Conservation (phyloP, 2,329 filamentous ascomycete genomes). For the Colletotrichum phormii region DNA sequence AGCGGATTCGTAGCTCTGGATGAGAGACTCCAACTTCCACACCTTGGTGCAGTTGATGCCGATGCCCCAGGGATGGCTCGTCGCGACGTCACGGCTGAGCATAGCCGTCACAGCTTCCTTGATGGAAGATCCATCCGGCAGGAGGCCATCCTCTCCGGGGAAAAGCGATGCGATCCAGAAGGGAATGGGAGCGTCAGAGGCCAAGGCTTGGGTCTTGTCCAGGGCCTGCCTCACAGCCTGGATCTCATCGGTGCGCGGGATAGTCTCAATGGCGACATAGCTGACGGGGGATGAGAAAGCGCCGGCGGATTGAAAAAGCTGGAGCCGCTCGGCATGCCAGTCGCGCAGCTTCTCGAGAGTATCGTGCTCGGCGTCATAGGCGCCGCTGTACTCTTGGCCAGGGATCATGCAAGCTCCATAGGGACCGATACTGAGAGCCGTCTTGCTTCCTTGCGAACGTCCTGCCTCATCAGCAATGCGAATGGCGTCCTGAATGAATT, state of each 20-base stretch:
- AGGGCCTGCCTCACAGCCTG: conserved; percentile 63
- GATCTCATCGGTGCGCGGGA: conserved; percentile 73
- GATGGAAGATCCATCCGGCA: conserved; percentile 67
- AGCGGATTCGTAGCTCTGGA: conserved; percentile 65
- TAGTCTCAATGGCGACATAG: conserved; percentile 74
- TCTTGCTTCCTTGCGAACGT: conserved; percentile 41
- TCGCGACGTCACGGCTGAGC: conserved; percentile 45
- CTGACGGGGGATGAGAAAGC: conserved; percentile 55
- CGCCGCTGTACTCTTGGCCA: conserved; percentile 73
- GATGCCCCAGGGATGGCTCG: conserved; percentile 66
- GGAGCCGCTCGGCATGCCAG: conserved; percentile 70
- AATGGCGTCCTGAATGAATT: conserved; percentile 57
- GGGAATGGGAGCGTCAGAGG: conserved; percentile 46
- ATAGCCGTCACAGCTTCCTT: conserved; percentile 50
- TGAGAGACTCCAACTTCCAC: conserved; percentile 66
- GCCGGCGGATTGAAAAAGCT: conserved; percentile 58
- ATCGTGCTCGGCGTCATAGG: conserved; percentile 64
- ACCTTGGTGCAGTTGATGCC: conserved; percentile 79
- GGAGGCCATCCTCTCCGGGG: conserved; percentile 60
- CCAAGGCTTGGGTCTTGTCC: conserved; percentile 40
- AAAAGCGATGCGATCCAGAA: conserved; percentile 76
- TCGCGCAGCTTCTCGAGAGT: conserved; percentile 55
- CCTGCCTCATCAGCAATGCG: conserved; percentile 53
- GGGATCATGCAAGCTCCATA: conserved; percentile 77
- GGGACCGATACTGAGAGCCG: conserved; percentile 73